Conservation (phyloP, 176 grass and related monocot species). For the Musa itinerans region DNA sequence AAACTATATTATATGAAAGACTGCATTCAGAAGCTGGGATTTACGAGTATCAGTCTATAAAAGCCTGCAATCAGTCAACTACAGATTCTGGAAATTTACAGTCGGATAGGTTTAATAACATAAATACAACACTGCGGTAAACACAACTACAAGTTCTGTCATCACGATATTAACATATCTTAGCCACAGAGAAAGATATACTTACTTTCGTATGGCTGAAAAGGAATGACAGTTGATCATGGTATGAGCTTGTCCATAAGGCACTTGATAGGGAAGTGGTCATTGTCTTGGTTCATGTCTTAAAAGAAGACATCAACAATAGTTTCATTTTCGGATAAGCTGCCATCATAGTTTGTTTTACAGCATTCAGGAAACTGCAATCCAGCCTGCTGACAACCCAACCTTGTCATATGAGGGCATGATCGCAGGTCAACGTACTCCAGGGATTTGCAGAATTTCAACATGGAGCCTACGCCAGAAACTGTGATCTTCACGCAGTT, state of each 20-base stretch:
- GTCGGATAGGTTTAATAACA: no score
- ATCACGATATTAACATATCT: no score
- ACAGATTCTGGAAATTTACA: no score
- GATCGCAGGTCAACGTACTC: slow-evolving; percentile 65
- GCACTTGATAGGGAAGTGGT: not conserved
- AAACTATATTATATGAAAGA: no score
- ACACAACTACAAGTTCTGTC: no score
- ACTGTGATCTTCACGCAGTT: slow-evolving; percentile 41
- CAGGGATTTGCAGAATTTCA: slow-evolving; percentile 39
- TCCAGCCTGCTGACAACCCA: slow-evolving; percentile 56
- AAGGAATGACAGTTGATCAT: not conserved
- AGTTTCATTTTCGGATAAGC: slow-evolving; percentile 32
- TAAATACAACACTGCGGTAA: no score
- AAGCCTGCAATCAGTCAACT: no score
- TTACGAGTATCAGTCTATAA: no score
- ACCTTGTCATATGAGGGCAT: slow-evolving; percentile 47
- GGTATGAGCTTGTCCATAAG: not conserved
- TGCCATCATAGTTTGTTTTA: slow-evolving; percentile 62
- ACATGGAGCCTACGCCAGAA: slow-evolving; percentile 22
- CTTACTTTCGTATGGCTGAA: not conserved
- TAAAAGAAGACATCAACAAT: slow-evolving; percentile 47
- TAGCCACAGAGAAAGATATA: no score
- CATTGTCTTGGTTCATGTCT: not conserved
- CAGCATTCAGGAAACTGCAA: slow-evolving; percentile 52
- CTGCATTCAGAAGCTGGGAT: no score